Evolutionary conservation across 2,329 filamentous ascomycete genomes (phyloP).

Genomic region (Clonostachys sp.): DNA sequence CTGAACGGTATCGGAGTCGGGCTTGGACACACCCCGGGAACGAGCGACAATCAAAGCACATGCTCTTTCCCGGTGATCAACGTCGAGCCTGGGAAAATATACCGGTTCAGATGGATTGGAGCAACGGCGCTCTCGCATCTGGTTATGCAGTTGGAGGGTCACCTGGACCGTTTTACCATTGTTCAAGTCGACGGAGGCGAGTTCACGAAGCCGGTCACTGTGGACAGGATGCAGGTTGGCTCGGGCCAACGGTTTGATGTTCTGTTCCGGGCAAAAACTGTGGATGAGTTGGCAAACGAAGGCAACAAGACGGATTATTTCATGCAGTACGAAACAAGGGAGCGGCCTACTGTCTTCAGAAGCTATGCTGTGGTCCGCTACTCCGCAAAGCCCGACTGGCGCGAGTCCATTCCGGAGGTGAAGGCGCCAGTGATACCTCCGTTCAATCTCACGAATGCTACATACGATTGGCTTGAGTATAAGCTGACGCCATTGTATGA

Average conservation of each 20-base stretch:
- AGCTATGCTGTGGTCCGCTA: constrained; percentile 47
- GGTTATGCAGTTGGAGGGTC: constrained; percentile 50
- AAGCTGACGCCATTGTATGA: constrained; percentile 29
- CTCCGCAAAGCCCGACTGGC: constrained; percentile 6
- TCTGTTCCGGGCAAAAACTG: constrained; percentile 47
- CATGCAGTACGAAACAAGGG: constrained; percentile 44
- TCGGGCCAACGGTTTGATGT: constrained; percentile 58
- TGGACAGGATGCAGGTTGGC: constrained; percentile 48
- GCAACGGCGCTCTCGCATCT: constrained; percentile 48
- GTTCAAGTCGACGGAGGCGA: constrained; percentile 55
- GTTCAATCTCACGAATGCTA: constrained; percentile 23
- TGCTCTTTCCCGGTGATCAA: constrained; percentile 47
- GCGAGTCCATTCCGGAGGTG: constrained; percentile 3
- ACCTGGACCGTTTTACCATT: constrained; percentile 44
- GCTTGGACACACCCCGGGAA: background rate
- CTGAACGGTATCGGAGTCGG: constrained; percentile 8
- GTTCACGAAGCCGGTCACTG: constrained; percentile 42
- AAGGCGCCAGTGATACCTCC: constrained; percentile 2
- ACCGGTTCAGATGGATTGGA: constrained; percentile 58
- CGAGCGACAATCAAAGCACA: constrained; percentile 5
- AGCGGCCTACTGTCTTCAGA: constrained; percentile 35
- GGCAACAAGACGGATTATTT: constrained; percentile 28
- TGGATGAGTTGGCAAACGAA: constrained; percentile 28
- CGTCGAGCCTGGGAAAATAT: constrained; percentile 55
- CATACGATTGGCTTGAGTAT: constrained; percentile 38